A percentile compares a stretch with the other conserved stretches of the same genome.
Conservation (phyloP, 345 rosid genomes). For the Anastatica hierochuntica region DNA sequence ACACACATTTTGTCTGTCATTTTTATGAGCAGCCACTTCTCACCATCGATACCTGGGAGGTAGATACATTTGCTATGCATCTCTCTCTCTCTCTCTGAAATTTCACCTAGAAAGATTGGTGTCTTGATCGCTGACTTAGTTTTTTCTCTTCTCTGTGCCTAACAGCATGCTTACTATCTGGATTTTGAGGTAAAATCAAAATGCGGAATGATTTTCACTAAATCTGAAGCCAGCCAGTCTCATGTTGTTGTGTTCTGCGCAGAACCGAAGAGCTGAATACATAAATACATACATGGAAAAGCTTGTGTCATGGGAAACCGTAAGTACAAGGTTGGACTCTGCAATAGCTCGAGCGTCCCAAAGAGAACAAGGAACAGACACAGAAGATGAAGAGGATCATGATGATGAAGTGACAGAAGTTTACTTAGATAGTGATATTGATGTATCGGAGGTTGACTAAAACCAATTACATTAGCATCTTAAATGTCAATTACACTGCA, state of each 20-base stretch:
- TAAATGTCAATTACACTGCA: conserved; percentile 3
- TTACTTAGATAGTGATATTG: conserved; percentile 34
- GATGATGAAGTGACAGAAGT: conserved; percentile 30
- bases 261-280: conserved; percentile 69
- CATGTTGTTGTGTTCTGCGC: conserved; percentile 4
- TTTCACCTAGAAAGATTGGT: background rate
- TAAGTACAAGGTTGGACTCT: conserved; percentile 49
- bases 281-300: conserved; percentile 58
- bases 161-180: conserved; percentile 90
- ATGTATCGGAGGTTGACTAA: conserved; percentile 42
- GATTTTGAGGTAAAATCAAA: conserved; percentile 64
- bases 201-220: background rate
- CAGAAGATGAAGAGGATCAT: conserved; percentile 22
- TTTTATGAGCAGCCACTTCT: conserved; percentile 74
- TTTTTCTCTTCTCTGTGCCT: background rate
- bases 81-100: background rate
- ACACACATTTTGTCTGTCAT: conserved; percentile 7
- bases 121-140: conserved; percentile 8
- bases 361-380: conserved; percentile 45
- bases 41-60: conserved; percentile 97
- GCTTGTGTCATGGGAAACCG: conserved; percentile 92
- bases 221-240: background rate
- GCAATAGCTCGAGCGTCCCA: conserved; percentile 52
- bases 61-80: conserved; percentile 15
- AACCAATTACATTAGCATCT: conserved; percentile 12